Evolutionary conservation across 2,329 filamentous ascomycete genomes (phyloP), one percentile per base, ranked within the genome.

Genomic region (Claviceps sp.): DNA sequence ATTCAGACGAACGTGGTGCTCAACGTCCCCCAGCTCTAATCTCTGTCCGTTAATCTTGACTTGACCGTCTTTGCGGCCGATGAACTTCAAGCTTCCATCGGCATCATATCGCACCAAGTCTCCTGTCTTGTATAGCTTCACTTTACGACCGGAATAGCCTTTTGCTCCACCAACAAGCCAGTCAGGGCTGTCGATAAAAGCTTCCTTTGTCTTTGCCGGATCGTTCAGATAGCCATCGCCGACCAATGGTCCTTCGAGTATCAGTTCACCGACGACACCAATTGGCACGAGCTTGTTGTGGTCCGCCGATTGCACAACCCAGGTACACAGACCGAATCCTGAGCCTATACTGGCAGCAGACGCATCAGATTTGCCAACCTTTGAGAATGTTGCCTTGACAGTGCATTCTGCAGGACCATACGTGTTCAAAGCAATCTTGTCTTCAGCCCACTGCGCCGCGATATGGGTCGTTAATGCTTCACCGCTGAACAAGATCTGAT

Each of bases 41-140:
- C 76, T 62, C 53, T 72, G 78, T 38, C 80, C 80, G 26, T 71
- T 68, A 13, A 81, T 62, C 59, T 80, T 80, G 49, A 79, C 70
- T 59, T 79, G 76, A 0, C 68, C 67, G 56, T 80, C 76, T 55
- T 74, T 75, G 46, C 76, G 67, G 48, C 74, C 75, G 47, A 75
- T 58, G 50, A 72, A 75, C 0, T 66, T 56, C 9, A 76, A 59
- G 22, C 60, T 59, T 1, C 59, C 59, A 24, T 60, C 55, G 1
- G 60, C 59, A 37, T 67, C 60, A 20, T 72, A 73, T 41, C 62
- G 62, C 2, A 64, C 72, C 2, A 76, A 63, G 54, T 77, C 74
- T 5, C 73, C 74, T 0, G 73, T 75, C 52, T 69, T 70, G 56
- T 75, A 76, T 2, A 70, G 54, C 3, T 63, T 63, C 11, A 51